Percentiles rank a stretch among this genome's conserved stretches.
phyloP scores from a whole-genome alignment of 2,329 filamentous ascomycete species.

The Alternaria sp. region DNA sequence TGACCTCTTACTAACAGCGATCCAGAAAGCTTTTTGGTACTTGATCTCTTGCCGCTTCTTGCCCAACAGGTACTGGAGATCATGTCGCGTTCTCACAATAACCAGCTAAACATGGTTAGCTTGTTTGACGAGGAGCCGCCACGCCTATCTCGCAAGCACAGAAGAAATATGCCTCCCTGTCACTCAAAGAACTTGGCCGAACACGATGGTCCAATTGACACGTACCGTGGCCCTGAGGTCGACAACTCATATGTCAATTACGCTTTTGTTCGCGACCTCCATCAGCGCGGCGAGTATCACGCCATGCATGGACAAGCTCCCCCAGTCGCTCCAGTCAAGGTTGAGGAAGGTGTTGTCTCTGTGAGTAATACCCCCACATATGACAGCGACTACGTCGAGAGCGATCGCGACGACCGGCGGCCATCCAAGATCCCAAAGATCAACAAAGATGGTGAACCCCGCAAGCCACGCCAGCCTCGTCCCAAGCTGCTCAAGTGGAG shows the following conservation, averaged over 20 bases:
- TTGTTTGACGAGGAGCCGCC: constrained; percentile 10
- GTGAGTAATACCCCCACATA: constrained; percentile 27
- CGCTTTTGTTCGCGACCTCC: neutral
- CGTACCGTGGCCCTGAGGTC: neutral
- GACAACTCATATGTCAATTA: neutral
- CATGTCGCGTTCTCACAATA: constrained; percentile 26
- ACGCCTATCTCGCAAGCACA: neutral
- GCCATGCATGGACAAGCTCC: neutral
- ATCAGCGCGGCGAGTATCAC: neutral
- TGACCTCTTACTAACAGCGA: constrained; percentile 6
- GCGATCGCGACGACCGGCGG: constrained; percentile 21
- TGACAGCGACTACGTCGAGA: constrained; percentile 27
- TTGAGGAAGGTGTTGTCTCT: neutral
- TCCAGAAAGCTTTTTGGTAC: neutral
- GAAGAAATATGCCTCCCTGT: neutral
- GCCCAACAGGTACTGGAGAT: constrained; percentile 2
- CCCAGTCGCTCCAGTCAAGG: neutral
- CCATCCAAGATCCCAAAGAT: constrained; percentile 32
- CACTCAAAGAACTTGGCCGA: neutral
- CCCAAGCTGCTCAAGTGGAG: constrained; percentile 42
- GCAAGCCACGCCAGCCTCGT: constrained; percentile 45
- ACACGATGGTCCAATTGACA: neutral
- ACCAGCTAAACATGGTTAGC: constrained; percentile 23
- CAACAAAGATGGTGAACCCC: constrained; percentile 40
- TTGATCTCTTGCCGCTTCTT: neutral